Evolutionary conservation across 192 early-diverging fungal species (phyloP), one percentile per base, ranked within the genome.

Genomic region (Dissophora ornata): DNA sequence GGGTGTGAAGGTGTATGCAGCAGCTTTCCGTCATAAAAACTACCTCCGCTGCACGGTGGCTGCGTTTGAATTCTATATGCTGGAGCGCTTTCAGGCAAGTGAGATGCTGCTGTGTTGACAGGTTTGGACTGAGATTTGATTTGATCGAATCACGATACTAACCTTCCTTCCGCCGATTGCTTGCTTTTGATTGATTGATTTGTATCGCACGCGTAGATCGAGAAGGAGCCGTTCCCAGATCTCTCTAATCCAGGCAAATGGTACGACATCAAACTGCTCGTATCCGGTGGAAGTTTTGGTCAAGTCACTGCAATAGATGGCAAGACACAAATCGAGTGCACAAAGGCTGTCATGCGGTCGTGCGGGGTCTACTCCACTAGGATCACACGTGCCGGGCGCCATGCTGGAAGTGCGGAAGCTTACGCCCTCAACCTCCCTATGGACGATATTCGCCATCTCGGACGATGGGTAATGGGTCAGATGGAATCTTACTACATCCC

Each of bases 61-160:
- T 0, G 67, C 40, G 2, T 70, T 62, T 47, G 67, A 49, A 24
- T 70, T 70, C 24, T 70, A 70, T 21, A 70, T 70, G 67, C 29
- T 70, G 2, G 60, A 71, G 22, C 51, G 69, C 32, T 71, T 71
- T 18, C 13, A 50, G 32, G 67, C 47, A 50, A n/a, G 54, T 38
- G 36, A n/a, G n/a, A n/a, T n/a, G n/a, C n/a, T n/a, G n/a, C n/a
- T n/a, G n/a, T n/a, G n/a, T 16, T 11, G 5, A 44, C 13, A 25
- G 1, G 0, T 19, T 38, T 64, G 36, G 12, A n/a, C n/a, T n/a
- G n/a, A n/a, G n/a, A n/a, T n/a, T n/a, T n/a, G n/a, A n/a, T n/a
- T n/a, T n/a, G n/a, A n/a, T n/a, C n/a, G n/a, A n/a, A n/a, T n/a
- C n/a, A n/a, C n/a, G n/a, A n/a, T n/a, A n/a, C n/a, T n/a, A n/a